phyloP scores from a whole-genome alignment of 2,329 filamentous ascomycete genomes.

The Seiridium unicorne region DNA sequence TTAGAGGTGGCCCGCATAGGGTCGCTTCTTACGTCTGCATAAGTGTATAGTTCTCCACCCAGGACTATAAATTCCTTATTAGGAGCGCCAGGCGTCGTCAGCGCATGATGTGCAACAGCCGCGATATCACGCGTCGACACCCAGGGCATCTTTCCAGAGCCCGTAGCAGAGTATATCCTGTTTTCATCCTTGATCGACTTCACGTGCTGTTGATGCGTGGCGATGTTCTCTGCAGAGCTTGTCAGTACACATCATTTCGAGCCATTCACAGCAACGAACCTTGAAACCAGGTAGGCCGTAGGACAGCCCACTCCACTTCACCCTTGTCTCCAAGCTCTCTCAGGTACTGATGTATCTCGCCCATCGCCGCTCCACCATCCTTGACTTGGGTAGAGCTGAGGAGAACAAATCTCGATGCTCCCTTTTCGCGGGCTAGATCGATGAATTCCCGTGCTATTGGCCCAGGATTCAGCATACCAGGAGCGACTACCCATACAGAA shows the following conservation, averaged over 20 bases:
- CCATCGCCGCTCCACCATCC: conserved; percentile 32
- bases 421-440: conserved; percentile 33
- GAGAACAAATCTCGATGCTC: conserved; percentile 43
- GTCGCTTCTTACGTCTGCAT: neutral
- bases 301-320: conserved; percentile 37
- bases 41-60: conserved; percentile 30
- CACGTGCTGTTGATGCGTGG: conserved; percentile 13
- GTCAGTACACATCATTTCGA: neutral
- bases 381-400: conserved; percentile 35
- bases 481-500: conserved; percentile 40
- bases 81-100: conserved; percentile 32
- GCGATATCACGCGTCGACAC: conserved; percentile 46
- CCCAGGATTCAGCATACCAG: conserved; percentile 29
- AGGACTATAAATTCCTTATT: conserved; percentile 38
- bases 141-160: conserved; percentile 43
- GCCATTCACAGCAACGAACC: conserved; percentile 1
- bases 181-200: conserved; percentile 25
- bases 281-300: conserved; percentile 48
- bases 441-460: conserved; percentile 38
- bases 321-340: conserved; percentile 30
- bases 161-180: conserved; percentile 27
- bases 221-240: conserved; percentile 15
- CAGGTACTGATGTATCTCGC: conserved; percentile 36
- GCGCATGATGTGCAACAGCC: conserved; percentile 36
- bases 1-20: neutral